phyloP scores from a whole-genome alignment of 257 asterid genomes.

The Capsicum pubescens region DNA sequence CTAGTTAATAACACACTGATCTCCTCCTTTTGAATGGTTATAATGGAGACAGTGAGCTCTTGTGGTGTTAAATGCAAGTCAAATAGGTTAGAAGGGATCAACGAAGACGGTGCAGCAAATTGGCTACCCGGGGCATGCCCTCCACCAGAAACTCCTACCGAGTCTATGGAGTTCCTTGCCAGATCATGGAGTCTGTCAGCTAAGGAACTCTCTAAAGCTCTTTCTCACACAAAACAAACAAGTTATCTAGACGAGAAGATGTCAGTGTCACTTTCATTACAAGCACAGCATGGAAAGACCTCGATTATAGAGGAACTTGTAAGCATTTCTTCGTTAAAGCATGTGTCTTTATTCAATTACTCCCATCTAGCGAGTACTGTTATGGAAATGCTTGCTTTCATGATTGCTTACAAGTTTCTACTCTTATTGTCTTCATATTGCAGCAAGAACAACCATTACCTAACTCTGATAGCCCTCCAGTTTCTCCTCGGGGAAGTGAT shows the following conservation, averaged over 20 bases:
- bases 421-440: conserved; percentile 23
- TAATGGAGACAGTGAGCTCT: conserved; percentile 43
- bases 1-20: not conserved
- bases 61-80: conserved; percentile 42
- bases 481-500: conserved; percentile 68
- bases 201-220: conserved; percentile 76
- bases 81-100: conserved; percentile 65
- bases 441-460: conserved; percentile 50
- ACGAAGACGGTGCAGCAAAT: conserved; percentile 55
- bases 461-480: conserved; percentile 62
- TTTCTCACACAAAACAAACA: conserved; percentile 45
- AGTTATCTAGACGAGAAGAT: conserved; percentile 39
- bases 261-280: conserved; percentile 24
- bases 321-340: conserved; percentile 23
- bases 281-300: conserved; percentile 36
- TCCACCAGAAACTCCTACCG: conserved; percentile 85
- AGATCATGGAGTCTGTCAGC: conserved; percentile 88
- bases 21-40: conserved; percentile 10
- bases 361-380: not conserved
- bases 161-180: conserved; percentile 91
- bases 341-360: not conserved
- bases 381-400: not conserved
- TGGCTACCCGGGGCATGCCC: conserved; percentile 63
- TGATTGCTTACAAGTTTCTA: conserved; percentile 16
- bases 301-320: conserved; percentile 38